These are phyloP conservation scores for Tripterygium wilfordii DNA, from an alignment of 177 flowering plant genomes.

Conservation along the genomic window DNA sequence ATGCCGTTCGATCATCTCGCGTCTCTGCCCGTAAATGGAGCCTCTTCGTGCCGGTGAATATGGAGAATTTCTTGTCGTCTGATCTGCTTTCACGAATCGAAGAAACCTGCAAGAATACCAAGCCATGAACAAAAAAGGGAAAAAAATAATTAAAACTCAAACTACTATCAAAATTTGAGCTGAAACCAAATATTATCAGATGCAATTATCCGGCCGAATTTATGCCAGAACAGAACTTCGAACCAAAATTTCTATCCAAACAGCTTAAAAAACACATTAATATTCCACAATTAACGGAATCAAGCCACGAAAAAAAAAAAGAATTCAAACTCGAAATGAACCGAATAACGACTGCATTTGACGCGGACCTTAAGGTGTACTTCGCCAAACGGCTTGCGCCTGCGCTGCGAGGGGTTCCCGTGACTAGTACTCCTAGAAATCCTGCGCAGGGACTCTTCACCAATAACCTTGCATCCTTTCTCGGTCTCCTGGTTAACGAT, in stretches of 20 bases:
- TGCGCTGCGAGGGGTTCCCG: constrained; percentile 12
- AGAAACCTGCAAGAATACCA: constrained; percentile 54
- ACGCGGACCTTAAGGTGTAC: constrained; percentile 94
- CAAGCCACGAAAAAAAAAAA: too few relatives aligned
- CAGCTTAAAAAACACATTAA: neutral
- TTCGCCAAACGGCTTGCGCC: constrained; percentile 81
- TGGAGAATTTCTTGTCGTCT: constrained; percentile 89
- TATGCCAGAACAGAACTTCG: too few relatives aligned
- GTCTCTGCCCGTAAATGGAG: constrained; percentile 82
- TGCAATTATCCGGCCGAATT: too few relatives aligned
- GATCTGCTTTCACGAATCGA: constrained; percentile 87
- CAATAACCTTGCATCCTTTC: constrained; percentile 78
- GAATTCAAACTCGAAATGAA: neutral
- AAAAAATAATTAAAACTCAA: neutral
- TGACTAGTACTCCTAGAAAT: constrained; percentile 20
- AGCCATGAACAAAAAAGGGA: constrained; percentile 3
- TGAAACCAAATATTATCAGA: too few relatives aligned
- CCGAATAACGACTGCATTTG: too few relatives aligned
- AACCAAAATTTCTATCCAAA: too few relatives aligned
- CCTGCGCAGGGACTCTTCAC: constrained; percentile 60
- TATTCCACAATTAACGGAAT: neutral
- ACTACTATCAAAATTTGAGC: neutral
- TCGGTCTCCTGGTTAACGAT: constrained; percentile 57
- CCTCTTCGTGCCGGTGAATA: constrained; percentile 94
- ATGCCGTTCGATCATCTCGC: constrained; percentile 64